Evolutionary conservation across 2,329 filamentous ascomycete species (phyloP), one percentile per base, ranked within the genome.

Genomic region (Amesomyces nigricolor): DNA sequence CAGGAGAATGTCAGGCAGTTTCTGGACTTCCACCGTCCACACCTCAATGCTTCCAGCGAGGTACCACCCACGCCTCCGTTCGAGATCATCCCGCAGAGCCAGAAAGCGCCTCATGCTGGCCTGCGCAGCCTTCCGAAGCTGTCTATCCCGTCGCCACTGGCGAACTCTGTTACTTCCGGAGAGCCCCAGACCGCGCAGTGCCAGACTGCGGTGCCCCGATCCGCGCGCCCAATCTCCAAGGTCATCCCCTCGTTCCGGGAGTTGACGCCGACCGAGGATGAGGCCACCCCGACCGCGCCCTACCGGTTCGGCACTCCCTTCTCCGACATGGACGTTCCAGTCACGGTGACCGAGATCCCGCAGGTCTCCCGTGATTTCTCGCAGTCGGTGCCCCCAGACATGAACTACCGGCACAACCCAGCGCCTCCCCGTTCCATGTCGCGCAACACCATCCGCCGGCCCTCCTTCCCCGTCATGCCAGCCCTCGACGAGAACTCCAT

Each of bases 1-100:
- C 91, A 95, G 70, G 91, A 96, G 72, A 95, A 92, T 64, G 90
- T 97, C 37, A 86, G 89, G 66, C 89, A 95, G 62, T 97, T 96
- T 72, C 80, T 97, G 51, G 82, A 82, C 66, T 91, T 96, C 68
- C 92, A 97, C 69, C 86, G 88, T 67, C 78, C 81, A 53, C 59
- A 70, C 22, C 63, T 64, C 37, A 64, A 62, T 43, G 63, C 70
- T 68, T 66, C 71, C 22, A 75, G 75, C 58, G 80, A 86, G 51
- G 79, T 87, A n/a, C 82, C 83, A 7, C 81, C 81, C 8, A 86
- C 86, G 7, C 86, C 88, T 14, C 85, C 86, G 4, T 87, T 86
- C 62, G 83, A 88, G 73, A 75, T 85, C 63, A 78, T 79, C 58
- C 78, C 81, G 13, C 64, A 72, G 54, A 55, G 47, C n/a, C 71